A percentile compares a stretch with the other conserved stretches of the same genome.
These are phyloP conservation scores for Pigoraptor vietnamica DNA, from an alignment of 78 protist genomes.

Conservation along the genomic window DNA sequence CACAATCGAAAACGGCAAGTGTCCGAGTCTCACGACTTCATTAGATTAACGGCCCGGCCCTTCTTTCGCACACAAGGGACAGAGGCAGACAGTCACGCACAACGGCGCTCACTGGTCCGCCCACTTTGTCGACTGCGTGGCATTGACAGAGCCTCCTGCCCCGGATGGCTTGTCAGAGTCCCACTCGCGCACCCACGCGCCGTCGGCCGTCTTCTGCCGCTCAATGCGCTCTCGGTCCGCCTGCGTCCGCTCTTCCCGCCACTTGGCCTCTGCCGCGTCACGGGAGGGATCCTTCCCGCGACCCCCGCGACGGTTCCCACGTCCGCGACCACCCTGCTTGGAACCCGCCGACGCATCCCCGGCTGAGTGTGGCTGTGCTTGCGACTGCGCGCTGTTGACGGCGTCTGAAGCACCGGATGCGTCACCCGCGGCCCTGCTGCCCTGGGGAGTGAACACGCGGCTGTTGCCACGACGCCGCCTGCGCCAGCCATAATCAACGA, in stretches of 20 bases:
- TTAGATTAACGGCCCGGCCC: no score
- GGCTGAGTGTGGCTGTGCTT: neutral
- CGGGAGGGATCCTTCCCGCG: neutral
- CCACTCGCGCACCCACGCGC: neutral
- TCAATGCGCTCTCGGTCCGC: neutral
- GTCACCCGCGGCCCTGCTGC: no score
- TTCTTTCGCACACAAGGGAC: no score
- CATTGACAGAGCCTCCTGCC: neutral
- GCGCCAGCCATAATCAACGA: no score
- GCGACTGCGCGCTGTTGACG: neutral
- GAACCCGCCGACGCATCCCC: neutral
- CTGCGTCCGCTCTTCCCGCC: neutral
- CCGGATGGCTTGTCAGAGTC: neutral
- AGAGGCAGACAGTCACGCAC: neutral
- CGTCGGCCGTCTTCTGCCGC: neutral
- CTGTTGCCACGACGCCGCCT: no score
- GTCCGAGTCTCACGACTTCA: no score
- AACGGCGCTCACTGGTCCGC: no score
- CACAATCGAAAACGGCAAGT: no score
- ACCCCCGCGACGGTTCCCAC: neutral
- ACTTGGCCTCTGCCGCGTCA: neutral
- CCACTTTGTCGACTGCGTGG: no score
- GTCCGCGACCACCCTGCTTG: neutral
- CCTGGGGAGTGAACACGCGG: no score
- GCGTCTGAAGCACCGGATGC: no score